phyloP scores from a whole-genome alignment of 1,284 basidiomycete species.

The Mycosarcoma maydis region DNA sequence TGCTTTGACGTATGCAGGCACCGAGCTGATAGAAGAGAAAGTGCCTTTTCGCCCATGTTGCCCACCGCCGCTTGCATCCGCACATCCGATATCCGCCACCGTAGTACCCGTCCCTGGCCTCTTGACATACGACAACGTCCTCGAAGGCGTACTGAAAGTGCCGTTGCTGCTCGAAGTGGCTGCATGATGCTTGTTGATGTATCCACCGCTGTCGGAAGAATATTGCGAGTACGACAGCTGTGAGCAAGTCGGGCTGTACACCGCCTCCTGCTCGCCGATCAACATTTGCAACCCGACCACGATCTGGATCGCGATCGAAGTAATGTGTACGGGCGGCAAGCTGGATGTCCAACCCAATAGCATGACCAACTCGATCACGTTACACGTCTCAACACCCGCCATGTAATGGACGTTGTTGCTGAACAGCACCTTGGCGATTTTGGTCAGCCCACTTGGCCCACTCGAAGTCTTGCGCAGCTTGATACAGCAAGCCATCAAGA shows the following conservation, averaged over 20 bases:
- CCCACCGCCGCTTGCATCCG: neutral
- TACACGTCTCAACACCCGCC: conserved; percentile 27
- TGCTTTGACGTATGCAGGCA: conserved; percentile 22
- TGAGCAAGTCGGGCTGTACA: conserved; percentile 32
- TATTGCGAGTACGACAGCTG: conserved; percentile 8
- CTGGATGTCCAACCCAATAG: conserved; percentile 24
- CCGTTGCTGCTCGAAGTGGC: conserved; percentile 9
- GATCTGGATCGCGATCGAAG: conserved; percentile 37
- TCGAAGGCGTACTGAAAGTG: neutral
- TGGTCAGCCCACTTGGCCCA: conserved; percentile 31
- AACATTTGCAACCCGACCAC: conserved; percentile 38
- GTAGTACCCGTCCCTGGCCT: conserved; percentile 31
- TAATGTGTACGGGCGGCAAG: conserved; percentile 28
- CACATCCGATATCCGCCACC: neutral
- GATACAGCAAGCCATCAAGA: conserved; percentile 22
- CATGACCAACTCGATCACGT: conserved; percentile 31
- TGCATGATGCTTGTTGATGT: conserved; percentile 8
- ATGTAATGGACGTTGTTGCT: conserved; percentile 53
- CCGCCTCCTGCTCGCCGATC: conserved; percentile 46
- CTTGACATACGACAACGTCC: conserved; percentile 24
- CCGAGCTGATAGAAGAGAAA: conserved; percentile 19
- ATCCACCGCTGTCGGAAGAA: conserved; percentile 4
- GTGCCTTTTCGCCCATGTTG: conserved; percentile 13
- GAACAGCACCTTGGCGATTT: conserved; percentile 38
- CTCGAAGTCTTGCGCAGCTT: conserved; percentile 26